Base-by-base conservation (phyloP, 441 rosid species). In the Brassica balearica region DNA sequence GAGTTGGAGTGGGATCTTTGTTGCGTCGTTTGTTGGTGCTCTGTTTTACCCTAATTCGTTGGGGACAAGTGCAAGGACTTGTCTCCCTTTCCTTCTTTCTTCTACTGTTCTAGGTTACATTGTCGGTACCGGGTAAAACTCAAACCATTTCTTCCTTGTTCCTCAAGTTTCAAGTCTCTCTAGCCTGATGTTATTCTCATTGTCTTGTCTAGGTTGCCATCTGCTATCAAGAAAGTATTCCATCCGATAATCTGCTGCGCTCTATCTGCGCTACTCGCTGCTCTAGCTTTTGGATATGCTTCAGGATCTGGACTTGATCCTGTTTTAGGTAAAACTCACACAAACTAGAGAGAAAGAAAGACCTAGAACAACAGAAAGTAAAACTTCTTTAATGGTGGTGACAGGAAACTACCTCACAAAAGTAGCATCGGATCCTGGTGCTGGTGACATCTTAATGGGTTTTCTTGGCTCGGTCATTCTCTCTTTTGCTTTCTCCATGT, bases 401-500 rank as follows among this genome's bases (percentile, higher is more conserved):
- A 67, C 87, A 95, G 99, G 96, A 77, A 76, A 83, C 84, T 95
- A 93, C 83, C 95, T 95, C 68, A 95, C 99, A 6, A 92, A 93
- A 75, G 86, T 76, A 58, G 77, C 93, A 68, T 84, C 92, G 9
- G 87, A 95, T 86, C 98, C 99, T 6, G 98, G 98, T 72, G 98
- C 99, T 83, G 99, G 99, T 79, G 99, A 95, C 82, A 82, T 95
- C 19, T 81, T 95, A 65, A 93, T 95, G 99, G 98, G 96, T 55
- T 95, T 95, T 84, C 83, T 95, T 83, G 99, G 98, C 70, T 91
- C 98, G 69, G 98, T 95, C 20, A 95, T 95, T 76, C 94, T 95
- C 81, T 92, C 98, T 71, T 95, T 93, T 48, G 94, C 99, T 64
- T 95, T 95, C 83, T 90, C 99, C 69, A 95, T 93, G 99, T 95